Conservation (phyloP, 345 rosid species). For the Combretum micranthum region DNA sequence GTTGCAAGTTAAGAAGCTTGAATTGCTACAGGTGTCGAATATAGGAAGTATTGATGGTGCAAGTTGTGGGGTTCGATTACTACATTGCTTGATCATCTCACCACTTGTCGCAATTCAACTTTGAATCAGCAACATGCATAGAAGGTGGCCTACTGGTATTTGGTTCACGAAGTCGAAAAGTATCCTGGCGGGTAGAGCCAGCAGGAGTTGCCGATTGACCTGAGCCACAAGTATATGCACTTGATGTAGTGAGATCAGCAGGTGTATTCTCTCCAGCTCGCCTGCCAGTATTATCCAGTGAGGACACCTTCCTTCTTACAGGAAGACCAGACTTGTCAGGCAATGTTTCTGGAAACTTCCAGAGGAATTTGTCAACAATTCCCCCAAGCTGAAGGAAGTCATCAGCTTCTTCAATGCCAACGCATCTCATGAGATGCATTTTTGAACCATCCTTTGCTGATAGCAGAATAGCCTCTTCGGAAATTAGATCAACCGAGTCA, state of each 20-base stretch:
- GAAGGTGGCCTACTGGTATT: conserved; percentile 99
- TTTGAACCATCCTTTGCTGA: conserved; percentile 23
- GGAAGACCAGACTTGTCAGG: conserved; percentile 69
- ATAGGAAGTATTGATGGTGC: conserved; percentile 55
- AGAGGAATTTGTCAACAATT: conserved; percentile 60
- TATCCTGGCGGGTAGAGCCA: conserved; percentile 72
- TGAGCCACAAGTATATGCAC: conserved; percentile 53
- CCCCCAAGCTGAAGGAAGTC: conserved; percentile 51
- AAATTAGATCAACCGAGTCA: conserved; percentile 36
- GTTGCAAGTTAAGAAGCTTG: conserved; percentile 51
- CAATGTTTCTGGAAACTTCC: conserved; percentile 96
- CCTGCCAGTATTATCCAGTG: conserved; percentile 59
- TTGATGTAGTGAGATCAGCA: conserved; percentile 52
- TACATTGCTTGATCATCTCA: conserved; percentile 43
- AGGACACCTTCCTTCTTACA: conserved; percentile 59
- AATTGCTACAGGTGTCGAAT: conserved; percentile 59
- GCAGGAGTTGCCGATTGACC: conserved; percentile 55
- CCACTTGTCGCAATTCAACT: conserved; percentile 72
- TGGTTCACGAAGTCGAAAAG: conserved; percentile 89
- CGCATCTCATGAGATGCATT: conserved; percentile 31
- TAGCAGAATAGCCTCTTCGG: conserved; percentile 18
- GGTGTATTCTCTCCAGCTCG: conserved; percentile 60
- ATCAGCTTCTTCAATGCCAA: conserved; percentile 32
- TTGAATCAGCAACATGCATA: conserved; percentile 98
- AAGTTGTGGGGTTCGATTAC: conserved; percentile 66